Conservation (phyloP, 2,329 filamentous ascomycete species). For the Hypoxylon sp. region DNA sequence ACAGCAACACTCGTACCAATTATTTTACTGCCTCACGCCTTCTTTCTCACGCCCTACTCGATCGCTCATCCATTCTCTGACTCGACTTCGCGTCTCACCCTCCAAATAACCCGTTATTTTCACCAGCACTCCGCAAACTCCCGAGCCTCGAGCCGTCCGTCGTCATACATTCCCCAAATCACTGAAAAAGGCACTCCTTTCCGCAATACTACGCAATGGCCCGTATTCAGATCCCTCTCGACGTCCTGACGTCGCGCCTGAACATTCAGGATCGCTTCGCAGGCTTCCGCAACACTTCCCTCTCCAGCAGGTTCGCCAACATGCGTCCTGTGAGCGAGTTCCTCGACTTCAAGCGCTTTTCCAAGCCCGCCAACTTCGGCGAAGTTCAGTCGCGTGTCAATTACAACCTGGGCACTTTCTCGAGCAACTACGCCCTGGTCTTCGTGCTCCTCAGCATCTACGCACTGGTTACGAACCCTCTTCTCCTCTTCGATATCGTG, state of each 20-base stretch:
- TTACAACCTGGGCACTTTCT: conserved; percentile 97
- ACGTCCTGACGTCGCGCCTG: conserved; percentile 88
- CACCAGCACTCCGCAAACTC: not conserved
- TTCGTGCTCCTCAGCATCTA: conserved; percentile 97
- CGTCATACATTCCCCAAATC: not conserved
- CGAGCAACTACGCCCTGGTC: conserved; percentile 95
- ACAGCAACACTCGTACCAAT: conserved; percentile 1
- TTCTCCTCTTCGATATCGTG: conserved; percentile 90
- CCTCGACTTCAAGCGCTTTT: conserved; percentile 92
- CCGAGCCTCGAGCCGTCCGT: not conserved
- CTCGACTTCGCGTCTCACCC: not conserved
- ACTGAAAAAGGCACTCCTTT: conserved; percentile 4
- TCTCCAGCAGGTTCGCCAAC: conserved; percentile 88
- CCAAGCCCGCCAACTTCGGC: conserved; percentile 89
- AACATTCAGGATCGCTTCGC: conserved; percentile 87
- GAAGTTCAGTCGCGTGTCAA: conserved; percentile 93
- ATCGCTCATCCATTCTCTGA: not conserved
- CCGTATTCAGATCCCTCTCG: conserved; percentile 90
- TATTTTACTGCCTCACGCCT: conserved; percentile 4
- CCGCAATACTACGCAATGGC: conserved; percentile 65
- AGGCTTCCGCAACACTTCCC: conserved; percentile 78
- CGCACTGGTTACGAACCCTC: conserved; percentile 85
- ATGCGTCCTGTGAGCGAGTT: conserved; percentile 92
- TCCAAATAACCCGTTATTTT: not conserved
- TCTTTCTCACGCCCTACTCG: not conserved